phyloP scores from a whole-genome alignment of 257 asterid species.

The Plantago major region DNA sequence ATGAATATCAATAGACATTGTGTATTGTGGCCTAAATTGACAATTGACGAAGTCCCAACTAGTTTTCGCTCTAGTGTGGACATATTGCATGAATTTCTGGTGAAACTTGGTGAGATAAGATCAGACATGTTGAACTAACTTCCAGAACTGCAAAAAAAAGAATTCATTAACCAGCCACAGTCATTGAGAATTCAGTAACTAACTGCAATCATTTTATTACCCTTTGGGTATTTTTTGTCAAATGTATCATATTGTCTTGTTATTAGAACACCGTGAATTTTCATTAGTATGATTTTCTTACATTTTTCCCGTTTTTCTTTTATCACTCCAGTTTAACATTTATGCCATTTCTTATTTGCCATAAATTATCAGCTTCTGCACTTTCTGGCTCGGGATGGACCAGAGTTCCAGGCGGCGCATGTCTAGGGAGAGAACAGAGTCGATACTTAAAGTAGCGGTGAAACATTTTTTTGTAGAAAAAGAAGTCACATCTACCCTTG shows the following conservation, averaged over 20 bases:
- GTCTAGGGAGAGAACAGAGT: conserved; percentile 72
- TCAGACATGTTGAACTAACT: conserved; percentile 1
- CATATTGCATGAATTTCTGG: neutral
- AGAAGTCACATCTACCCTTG: conserved; percentile 94
- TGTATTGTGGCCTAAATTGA: neutral
- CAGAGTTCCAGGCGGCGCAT: conserved; percentile 55
- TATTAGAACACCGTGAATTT: conserved; percentile 1
- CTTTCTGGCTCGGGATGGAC: conserved; percentile 86
- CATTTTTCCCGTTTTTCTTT: neutral
- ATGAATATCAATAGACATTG: neutral
- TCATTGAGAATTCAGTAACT: neutral
- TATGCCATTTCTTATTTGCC: conserved; percentile 19
- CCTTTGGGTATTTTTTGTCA: too few species aligned
- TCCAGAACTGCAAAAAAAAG: neutral
- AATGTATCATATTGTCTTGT: neutral
- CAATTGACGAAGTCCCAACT: neutral
- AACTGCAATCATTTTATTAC: neutral
- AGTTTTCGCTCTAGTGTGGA: neutral
- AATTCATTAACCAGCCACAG: neutral
- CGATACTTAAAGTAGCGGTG: conserved; percentile 74
- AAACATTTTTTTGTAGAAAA: conserved; percentile 89
- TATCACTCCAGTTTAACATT: conserved; percentile 7
- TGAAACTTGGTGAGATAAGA: conserved; percentile 5
- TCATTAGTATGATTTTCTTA: conserved; percentile 1
- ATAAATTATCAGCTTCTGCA: conserved; percentile 63